Conservation (phyloP, 371 early-diverging fungal genomes). For the Blastocladiella emersonii region DNA sequence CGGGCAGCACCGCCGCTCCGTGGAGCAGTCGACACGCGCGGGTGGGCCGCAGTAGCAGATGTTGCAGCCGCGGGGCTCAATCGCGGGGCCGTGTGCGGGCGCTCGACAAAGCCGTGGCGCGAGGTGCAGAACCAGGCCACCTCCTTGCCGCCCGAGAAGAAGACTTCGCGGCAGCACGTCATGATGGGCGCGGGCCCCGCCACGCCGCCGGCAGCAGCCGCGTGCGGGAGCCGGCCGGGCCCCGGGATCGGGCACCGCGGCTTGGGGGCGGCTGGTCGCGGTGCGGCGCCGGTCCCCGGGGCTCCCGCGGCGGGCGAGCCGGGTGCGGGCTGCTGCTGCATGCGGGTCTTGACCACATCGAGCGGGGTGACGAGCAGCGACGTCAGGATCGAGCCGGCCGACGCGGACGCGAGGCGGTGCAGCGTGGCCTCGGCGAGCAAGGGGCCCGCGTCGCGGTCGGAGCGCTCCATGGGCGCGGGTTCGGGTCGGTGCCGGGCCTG, state of each 20-base stretch:
- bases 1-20: no score
- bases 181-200: not conserved
- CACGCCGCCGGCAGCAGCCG: no score
- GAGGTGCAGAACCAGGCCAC: not conserved
- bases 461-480: no score
- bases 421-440: not conserved
- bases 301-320: conserved; percentile 2
- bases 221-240: no score
- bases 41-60: no score
- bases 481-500: no score
- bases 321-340: conserved; percentile 36
- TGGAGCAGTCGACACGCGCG: no score
- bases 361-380: conserved; percentile 60
- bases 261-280: no score
- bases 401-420: conserved; percentile 10
- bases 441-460: no score
- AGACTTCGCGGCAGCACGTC: conserved; percentile 7
- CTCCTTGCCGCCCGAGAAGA: not conserved
- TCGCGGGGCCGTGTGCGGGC: conserved; percentile 18
- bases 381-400: not conserved
- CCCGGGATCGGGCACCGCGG: no score
- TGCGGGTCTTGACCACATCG: conserved; percentile 82
- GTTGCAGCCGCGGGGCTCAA: no score
- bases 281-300: no score
- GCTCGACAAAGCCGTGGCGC: conserved; percentile 16